Evolutionary conservation across 805 yeast species (phyloP), one percentile per base, ranked within the genome.

Genomic region (Candida ponderosae): DNA sequence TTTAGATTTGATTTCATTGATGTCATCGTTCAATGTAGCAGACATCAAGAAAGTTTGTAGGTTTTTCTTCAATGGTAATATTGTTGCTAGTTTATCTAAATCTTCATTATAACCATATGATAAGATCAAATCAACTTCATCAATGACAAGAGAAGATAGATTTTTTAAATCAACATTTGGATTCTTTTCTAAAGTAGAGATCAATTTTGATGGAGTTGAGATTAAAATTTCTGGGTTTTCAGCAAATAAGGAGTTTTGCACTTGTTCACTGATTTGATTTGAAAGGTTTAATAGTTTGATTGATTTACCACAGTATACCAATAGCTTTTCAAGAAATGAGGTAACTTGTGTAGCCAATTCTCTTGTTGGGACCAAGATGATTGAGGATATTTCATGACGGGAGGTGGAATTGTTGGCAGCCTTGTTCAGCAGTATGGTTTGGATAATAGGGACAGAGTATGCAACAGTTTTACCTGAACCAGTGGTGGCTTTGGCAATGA

Each of bases 401-500:
- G 53, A 51, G 7, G 40, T 46, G 15, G 52, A 46, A 17, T 49
- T 54, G 19, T 47, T 45, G 29, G 48, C 56, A 41, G 48, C 56
- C 41, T 48, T 62, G 32, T 63, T 65, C 18, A 66, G 63, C 41
- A 90, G 64, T 30, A 93, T 73, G 30, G 78, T 72, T 57, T 93
- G 95, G 30, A 93, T 59, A 15, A 93, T 80, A 6, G 98, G 98
- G 34, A 90, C 72, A 44, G 81, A 62, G 56, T 90, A 90, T 2
- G 97, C 95, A 10, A 86, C 84, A 0, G 97, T 90, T 60, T 90
- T 90, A 46, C 97, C 97, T 8, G 96, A 83, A 4, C 98, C 98
- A 0, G 98, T 90, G 19, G 86, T 78, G 6, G 97, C 96, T 55
- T 84, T 80, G 29, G 97, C 97, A 33, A 90, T 81, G 45, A 90